phyloP scores from a whole-genome alignment of 2,329 filamentous ascomycete genomes.

The Xylaria sp. region DNA sequence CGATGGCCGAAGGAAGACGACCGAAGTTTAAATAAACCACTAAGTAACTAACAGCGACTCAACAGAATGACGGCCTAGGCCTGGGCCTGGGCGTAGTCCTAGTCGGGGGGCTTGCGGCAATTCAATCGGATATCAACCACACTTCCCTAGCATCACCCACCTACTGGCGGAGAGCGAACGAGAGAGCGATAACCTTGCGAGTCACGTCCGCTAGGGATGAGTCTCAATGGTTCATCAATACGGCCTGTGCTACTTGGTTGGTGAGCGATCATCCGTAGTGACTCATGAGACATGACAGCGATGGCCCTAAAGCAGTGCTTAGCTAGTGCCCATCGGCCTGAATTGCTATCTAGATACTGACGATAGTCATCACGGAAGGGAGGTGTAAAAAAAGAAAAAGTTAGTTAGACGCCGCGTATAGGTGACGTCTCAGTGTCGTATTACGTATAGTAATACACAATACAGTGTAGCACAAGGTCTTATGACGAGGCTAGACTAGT shows the following conservation, averaged over 20 bases:
- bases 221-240: constrained; percentile 8
- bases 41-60: neutral
- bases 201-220: constrained; percentile 24
- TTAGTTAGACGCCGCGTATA: neutral
- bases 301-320: constrained; percentile 7
- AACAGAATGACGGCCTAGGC: neutral
- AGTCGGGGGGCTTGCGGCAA: constrained; percentile 17
- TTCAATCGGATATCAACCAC: neutral
- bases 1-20: constrained; percentile 3
- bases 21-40: neutral
- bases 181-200: constrained; percentile 18
- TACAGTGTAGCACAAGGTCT: constrained; percentile 3
- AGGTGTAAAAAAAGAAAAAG: neutral
- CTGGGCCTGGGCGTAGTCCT: neutral
- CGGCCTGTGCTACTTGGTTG: constrained; percentile 24
- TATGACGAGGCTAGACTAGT: constrained; percentile 9
- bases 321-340: constrained; percentile 6
- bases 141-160: neutral
- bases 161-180: constrained; percentile 9
- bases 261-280: neutral
- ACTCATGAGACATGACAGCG: constrained; percentile 23
- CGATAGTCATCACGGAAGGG: constrained; percentile 7
- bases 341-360: neutral
- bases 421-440: constrained; percentile 6
- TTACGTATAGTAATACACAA: neutral